Percentiles rank a stretch among this genome's conserved stretches.
Evolutionary conservation across 176 grass and related monocot genomes (phyloP).

Genomic region (Avena sativa): DNA sequence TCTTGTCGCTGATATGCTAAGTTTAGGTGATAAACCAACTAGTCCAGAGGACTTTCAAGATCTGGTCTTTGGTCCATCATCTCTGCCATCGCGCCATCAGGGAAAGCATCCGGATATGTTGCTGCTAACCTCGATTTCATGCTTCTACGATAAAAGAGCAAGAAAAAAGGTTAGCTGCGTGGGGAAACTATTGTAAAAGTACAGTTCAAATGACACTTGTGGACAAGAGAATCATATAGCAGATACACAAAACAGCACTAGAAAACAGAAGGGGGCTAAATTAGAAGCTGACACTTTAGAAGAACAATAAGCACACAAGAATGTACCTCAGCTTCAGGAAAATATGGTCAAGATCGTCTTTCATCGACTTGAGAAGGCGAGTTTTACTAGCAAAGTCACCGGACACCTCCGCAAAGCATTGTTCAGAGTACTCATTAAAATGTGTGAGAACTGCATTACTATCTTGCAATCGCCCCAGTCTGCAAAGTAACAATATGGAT

Average conservation of each 20-base stretch:
- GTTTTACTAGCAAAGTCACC: slow-evolving; percentile 79
- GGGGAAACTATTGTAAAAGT: slow-evolving; percentile 9
- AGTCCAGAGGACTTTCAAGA: slow-evolving; percentile 69
- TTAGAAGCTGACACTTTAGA: background rate
- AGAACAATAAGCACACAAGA: background rate
- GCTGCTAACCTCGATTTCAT: slow-evolving; percentile 80
- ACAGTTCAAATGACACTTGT: background rate
- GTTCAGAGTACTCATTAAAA: slow-evolving; percentile 90
- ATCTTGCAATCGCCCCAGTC: slow-evolving; percentile 84
- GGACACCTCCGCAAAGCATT: slow-evolving; percentile 80
- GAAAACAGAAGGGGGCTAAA: slow-evolving; percentile 29
- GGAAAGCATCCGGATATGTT: slow-evolving; percentile 93
- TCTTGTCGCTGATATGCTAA: background rate
- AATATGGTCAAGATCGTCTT: slow-evolving; percentile 88
- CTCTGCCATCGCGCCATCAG: slow-evolving; percentile 53
- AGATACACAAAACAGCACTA: background rate
- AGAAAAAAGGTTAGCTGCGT: slow-evolving; percentile 5
- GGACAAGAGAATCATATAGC: slow-evolving; percentile 13
- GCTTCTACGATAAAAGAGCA: slow-evolving; percentile 49
- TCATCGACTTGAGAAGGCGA: slow-evolving; percentile 78
- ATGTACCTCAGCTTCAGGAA: slow-evolving; percentile 73
- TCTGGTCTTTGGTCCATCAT: slow-evolving; percentile 85
- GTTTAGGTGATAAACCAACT: background rate
- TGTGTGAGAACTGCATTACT: slow-evolving; percentile 86
- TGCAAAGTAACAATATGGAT: slow-evolving; percentile 36